Evolutionary conservation across 2,329 filamentous ascomycete genomes (phyloP), one percentile per base, ranked within the genome.

Genomic region (Alternaria sp.): DNA sequence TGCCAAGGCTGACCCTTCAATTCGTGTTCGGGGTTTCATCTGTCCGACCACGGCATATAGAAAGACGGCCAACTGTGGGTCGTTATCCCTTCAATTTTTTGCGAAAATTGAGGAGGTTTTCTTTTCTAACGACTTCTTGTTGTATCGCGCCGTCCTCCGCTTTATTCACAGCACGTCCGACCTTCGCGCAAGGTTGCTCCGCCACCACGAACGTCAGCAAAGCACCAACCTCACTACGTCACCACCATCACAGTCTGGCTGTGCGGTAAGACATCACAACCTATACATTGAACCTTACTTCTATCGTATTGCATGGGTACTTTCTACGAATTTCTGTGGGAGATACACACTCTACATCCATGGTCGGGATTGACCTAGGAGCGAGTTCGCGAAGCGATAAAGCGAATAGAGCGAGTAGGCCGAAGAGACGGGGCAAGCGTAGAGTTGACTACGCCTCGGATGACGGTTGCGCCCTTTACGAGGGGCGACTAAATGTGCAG

Each of bases 271-370:
- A 22, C 20, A 22, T 22, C 20, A 22, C 20, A 22, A 22, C 20
- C 20, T 22, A 22, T 22, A 22, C 75, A 42, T 54, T 77, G 20
- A 81, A 90, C 72, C 78, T 93, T 36, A 68, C 92, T 28, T 90
- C 91, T 7, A 85, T 93, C 48, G 57, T 91, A 57, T 22, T 22
- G 20, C 20, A 22, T 22, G 20, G 20, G 20, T 22, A 22, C 20
- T 22, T 22, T 22, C 20, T 22, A 22, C 20, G 20, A 22, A 22
- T 22, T 22, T 22, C 20, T 22, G 20, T 22, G 20, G 20, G 20
- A 22, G 20, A 22, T 22, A 22, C 20, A 22, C 20, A 22, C 20
- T 22, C 20, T 3, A 22, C 20, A 22, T 22, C 20, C 20, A 34
- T 8, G 12, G 30, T 11, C 30, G 43, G 26, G 43, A 30, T 18